Evolutionary conservation across 768 basidiomycete species (phyloP), one percentile per base, ranked within the genome.

Genomic region (Termitomyces sp.): DNA sequence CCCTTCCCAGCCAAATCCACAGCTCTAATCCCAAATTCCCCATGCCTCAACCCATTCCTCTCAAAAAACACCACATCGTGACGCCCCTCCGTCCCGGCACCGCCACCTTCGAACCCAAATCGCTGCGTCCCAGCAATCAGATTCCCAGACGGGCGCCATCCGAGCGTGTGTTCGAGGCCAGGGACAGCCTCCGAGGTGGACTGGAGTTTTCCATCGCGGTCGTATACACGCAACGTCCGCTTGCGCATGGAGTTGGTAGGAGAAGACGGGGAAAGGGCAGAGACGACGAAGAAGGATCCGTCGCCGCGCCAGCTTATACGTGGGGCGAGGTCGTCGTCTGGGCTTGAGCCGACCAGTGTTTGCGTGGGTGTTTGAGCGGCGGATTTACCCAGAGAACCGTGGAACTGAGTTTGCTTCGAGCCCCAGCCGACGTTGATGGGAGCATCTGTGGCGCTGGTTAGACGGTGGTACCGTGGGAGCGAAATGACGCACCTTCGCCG

Each of bases 341-440:
- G 86, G 63, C 84, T 87, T 8, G 78, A 74, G 22, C 81, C 80
- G 20, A 82, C 74, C 34, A 65, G 67, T 4, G 72, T 67, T 37
- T 73, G 65, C 16, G 73, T 61, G 6, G 80, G 74, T 30, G 81
- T 78, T 61, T 84, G 81, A 0, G 93, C 91, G 24, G 90, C 89
- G 2, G 82, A 75, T 70, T 98, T 98, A 18, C 97, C 96, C 4
- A 93, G 77, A 0, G 95, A 96, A 11, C 97, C 97, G 65, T 98
- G 95, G 69, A 99, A 99, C 67, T 99, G 97, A 0, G 97, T 98
- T 69, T 91, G 82, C 68, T 95, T 96, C 2, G 91, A 91, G 42
- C 97, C 97, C 97, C 97, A 99, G 16, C 97, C 97, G 59, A 98
- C 93, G 65, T 95, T 93, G 66, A 98, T 93, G 2, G 91, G 92